Conservation (phyloP, 164 flowering plant genomes). For the Macadamia tetraphylla region DNA sequence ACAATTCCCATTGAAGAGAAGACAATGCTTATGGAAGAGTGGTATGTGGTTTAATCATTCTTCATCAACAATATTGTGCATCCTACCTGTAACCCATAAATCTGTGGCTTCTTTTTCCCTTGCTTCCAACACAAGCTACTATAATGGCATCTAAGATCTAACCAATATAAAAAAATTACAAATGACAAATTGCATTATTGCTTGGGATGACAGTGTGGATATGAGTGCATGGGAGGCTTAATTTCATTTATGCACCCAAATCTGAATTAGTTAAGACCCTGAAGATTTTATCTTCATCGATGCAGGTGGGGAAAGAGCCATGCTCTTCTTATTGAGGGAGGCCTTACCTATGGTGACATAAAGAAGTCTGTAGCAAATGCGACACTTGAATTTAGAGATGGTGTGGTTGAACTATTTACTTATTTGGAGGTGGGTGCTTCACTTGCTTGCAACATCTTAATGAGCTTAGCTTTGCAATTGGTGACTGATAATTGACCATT, state of each 20-base stretch:
- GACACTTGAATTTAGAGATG: conserved; percentile 78
- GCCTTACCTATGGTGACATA: conserved; percentile 73
- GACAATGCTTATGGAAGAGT: conserved; percentile 94
- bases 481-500: neutral
- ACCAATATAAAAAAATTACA: neutral
- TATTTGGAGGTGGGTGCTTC: conserved; percentile 59
- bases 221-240: neutral
- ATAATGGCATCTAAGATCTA: neutral
- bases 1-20: conserved; percentile 78
- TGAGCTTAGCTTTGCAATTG: neutral
- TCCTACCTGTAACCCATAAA: neutral
- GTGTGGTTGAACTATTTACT: conserved; percentile 78
- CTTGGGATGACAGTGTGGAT: too few relatives aligned
- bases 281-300: conserved; percentile 6
- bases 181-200: neutral
- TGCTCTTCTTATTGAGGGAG: conserved; percentile 85
- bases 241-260: neutral
- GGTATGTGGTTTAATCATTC: conserved; percentile 35
- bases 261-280: neutral
- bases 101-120: neutral
- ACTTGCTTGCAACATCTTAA: neutral
- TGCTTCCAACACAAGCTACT: neutral
- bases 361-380: conserved; percentile 65
- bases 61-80: neutral
- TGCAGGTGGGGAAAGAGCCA: conserved; percentile 95